Percentiles rank a stretch among this genome's conserved stretches.
Evolutionary conservation across 805 yeast species (phyloP).

Genomic region (Clavispora santaluciae): DNA sequence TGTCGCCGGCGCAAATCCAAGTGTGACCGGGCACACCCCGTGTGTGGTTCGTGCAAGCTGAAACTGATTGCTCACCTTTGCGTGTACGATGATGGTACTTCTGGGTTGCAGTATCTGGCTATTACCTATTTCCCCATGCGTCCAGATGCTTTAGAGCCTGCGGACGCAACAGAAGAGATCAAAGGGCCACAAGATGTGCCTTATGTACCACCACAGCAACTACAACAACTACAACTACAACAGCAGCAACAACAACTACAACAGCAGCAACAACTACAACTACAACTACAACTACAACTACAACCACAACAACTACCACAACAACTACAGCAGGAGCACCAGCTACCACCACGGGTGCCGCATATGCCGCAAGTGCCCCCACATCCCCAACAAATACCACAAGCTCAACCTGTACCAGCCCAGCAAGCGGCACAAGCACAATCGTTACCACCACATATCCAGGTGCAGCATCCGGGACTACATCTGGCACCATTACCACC

Average conservation of each 20-base stretch:
- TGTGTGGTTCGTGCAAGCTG: slow-evolving; percentile 40
- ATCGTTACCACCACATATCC: too few species aligned
- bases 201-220: too few species aligned
- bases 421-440: too few species aligned
- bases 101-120: not conserved
- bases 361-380: slow-evolving; percentile 4
- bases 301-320: too few species aligned
- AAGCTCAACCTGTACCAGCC: not conserved
- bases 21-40: slow-evolving; percentile 40
- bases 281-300: too few species aligned
- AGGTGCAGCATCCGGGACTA: too few species aligned
- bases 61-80: slow-evolving; percentile 42
- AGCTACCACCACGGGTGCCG: slow-evolving; percentile 4
- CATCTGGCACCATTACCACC: too few species aligned
- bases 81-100: slow-evolving; percentile 24
- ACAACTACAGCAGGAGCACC: not conserved
- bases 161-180: slow-evolving; percentile 1
- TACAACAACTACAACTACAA: too few species aligned
- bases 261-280: too few species aligned
- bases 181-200: not conserved
- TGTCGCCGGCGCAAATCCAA: slow-evolving; percentile 40
- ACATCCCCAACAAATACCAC: not conserved
- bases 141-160: not conserved
- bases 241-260: too few species aligned
- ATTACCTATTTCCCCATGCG: slow-evolving; percentile 10